A percentile compares a stretch with the other conserved stretches of the same genome.
phyloP scores from a whole-genome alignment of 2,329 filamentous ascomycete species.

The Apiospora marii region DNA sequence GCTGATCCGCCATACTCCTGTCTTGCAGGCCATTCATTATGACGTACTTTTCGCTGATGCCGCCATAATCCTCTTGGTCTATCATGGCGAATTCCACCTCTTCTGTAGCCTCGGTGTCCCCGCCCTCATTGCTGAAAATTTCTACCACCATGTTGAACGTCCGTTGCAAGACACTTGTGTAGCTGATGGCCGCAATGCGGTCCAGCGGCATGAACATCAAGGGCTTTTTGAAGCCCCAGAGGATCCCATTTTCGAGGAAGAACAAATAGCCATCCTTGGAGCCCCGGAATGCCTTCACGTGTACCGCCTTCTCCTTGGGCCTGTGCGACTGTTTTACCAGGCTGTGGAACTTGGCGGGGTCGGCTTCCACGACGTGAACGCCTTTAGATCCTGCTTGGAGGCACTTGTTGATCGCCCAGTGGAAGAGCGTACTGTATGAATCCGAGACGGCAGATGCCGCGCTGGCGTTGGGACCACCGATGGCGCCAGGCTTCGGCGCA shows the following conservation, averaged over 20 bases:
- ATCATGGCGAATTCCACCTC: slow-evolving; percentile 75
- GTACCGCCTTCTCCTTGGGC: slow-evolving; percentile 68
- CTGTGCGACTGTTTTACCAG: slow-evolving; percentile 64
- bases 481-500: slow-evolving; percentile 66
- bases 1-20: slow-evolving; percentile 72
- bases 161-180: slow-evolving; percentile 71
- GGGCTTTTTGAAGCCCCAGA: slow-evolving; percentile 77
- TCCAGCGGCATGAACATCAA: slow-evolving; percentile 69
- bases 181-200: slow-evolving; percentile 68
- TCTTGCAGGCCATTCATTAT: slow-evolving; percentile 69
- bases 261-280: slow-evolving; percentile 75
- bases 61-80: slow-evolving; percentile 72
- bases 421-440: slow-evolving; percentile 64
- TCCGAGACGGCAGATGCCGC: slow-evolving; percentile 64
- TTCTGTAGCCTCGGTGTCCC: slow-evolving; percentile 57
- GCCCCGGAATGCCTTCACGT: slow-evolving; percentile 71
- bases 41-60: slow-evolving; percentile 70
- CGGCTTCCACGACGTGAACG: slow-evolving; percentile 58
- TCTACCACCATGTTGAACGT: slow-evolving; percentile 75
- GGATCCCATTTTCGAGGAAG: slow-evolving; percentile 70
- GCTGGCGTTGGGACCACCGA: slow-evolving; percentile 58
- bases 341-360: slow-evolving; percentile 65
- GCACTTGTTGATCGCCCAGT: slow-evolving; percentile 65
- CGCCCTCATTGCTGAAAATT: slow-evolving; percentile 53
- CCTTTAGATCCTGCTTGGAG: slow-evolving; percentile 58